Base-by-base conservation (phyloP, 2,329 filamentous ascomycete genomes). In the Graphium sp. region DNA sequence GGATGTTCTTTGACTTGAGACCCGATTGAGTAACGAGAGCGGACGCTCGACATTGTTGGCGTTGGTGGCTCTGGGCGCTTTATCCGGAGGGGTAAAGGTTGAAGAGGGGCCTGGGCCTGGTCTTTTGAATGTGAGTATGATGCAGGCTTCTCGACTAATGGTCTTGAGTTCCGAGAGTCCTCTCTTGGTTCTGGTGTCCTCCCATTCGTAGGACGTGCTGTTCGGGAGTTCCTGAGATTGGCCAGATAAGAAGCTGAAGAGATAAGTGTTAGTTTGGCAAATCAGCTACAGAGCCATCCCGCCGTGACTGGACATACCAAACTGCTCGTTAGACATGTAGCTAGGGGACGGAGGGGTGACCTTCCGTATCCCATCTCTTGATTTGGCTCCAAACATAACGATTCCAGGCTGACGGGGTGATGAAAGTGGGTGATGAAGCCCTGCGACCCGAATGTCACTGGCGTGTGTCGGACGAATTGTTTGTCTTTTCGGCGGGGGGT, bases 281-380 rank as follows among this genome's bases (percentile, higher is more conserved):
- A 19, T 14, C 10, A 21, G 14, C 12, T 9, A 41, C 7, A 21
- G 19, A 23, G 10, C 12, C 11, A 22, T 29, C 11, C 27, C 17
- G 12, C 12, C 16, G 5, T 21, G 28, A 27, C 24, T 22, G 23
- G 24, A 26, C 48, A 33, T 57, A 75, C 72, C 70, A 42, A 76
- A 74, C 46, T 77, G 69, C 29, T 75, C 69, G 45, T 65, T 73
- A 33, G 60, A 61, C 71, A 77, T 76, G 50, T 74, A 74, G 15
- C 60, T 58, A 19, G 69, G 62, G 28, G 68, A 67, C 30, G 71
- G 69, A 34, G 71, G 65, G 38, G 67, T 64, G 42, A 65, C 60
- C 52, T 68, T 72, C 35, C 62, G 56, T 29, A 56, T 17, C 19
- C 29, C 24, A 10, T 26, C 29, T 13, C 16, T 25, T 10, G 24